Conservation (phyloP, 148 eudicot species). For the Cornus kousa region DNA sequence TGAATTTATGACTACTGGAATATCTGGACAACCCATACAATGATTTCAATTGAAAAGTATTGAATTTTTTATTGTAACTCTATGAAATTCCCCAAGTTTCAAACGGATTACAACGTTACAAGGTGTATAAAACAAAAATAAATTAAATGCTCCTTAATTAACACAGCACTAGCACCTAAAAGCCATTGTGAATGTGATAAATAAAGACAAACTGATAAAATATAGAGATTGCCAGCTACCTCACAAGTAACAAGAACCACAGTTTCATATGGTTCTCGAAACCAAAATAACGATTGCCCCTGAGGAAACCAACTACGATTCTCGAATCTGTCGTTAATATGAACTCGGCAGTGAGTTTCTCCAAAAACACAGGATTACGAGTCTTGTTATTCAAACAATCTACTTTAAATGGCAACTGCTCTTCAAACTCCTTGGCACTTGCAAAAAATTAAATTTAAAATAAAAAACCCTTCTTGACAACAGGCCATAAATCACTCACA, state of each 20-base stretch:
- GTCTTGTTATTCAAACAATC: slow-evolving; percentile 83
- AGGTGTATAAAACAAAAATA: background rate
- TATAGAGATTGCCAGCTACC: slow-evolving; percentile 43
- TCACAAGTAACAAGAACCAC: slow-evolving; percentile 93
- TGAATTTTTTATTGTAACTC: background rate
- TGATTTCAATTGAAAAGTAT: background rate
- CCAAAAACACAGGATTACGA: slow-evolving; percentile 77
- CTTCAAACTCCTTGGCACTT: too few species aligned
- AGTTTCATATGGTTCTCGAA: slow-evolving; percentile 95
- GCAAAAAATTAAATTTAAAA: too few species aligned
- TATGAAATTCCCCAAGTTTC: background rate
- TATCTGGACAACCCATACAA: background rate
- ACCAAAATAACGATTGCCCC: slow-evolving; percentile 88
- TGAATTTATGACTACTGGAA: background rate
- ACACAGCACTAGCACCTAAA: background rate
- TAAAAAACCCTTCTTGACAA: slow-evolving; percentile 59
- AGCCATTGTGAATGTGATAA: background rate
- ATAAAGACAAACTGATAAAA: background rate
- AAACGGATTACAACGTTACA: background rate
- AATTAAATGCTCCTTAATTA: background rate
- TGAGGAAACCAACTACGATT: slow-evolving; percentile 92
- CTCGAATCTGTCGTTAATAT: slow-evolving; percentile 92
- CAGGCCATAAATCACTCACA: slow-evolving; percentile 94
- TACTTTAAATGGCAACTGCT: slow-evolving; percentile 68
- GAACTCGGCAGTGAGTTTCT: slow-evolving; percentile 73